A percentile compares a stretch with the other conserved stretches of the same genome.
phyloP scores from a whole-genome alignment of 257 asterid genomes.

The Jasminum sambac region DNA sequence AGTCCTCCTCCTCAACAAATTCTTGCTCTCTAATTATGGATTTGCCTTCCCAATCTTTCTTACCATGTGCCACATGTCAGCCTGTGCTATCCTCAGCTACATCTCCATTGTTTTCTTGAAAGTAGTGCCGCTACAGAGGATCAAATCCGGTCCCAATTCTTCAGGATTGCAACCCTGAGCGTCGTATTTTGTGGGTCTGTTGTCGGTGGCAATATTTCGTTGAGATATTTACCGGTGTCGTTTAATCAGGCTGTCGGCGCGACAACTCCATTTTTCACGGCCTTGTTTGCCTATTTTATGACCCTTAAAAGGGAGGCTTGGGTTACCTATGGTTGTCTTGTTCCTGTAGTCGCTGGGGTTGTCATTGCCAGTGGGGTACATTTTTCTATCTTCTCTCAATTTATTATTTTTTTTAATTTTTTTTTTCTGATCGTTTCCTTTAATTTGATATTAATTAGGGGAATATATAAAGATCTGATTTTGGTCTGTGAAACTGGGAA shows the following conservation, averaged over 20 bases:
- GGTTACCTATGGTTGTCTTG: slow-evolving; percentile 77
- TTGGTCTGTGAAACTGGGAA: neutral
- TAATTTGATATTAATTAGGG: neutral
- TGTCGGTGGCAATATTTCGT: slow-evolving; percentile 90
- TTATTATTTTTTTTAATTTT: too few species aligned
- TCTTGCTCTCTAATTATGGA: slow-evolving; percentile 80
- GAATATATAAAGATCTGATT: slow-evolving; percentile 4
- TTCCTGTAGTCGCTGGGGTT: slow-evolving; percentile 92
- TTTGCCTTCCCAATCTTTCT: slow-evolving; percentile 80
- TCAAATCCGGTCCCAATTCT: slow-evolving; percentile 79
- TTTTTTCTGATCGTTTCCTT: neutral
- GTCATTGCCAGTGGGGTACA: slow-evolving; percentile 96
- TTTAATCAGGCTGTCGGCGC: slow-evolving; percentile 98
- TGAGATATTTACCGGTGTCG: slow-evolving; percentile 75
- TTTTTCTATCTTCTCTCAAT: neutral
- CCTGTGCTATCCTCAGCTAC: slow-evolving; percentile 90
- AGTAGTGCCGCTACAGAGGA: slow-evolving; percentile 74
- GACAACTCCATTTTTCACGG: slow-evolving; percentile 94
- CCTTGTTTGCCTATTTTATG: slow-evolving; percentile 78
- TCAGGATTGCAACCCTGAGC: slow-evolving; percentile 73
- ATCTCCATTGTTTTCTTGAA: slow-evolving; percentile 71
- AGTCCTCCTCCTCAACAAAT: slow-evolving; percentile 89
- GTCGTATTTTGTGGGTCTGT: slow-evolving; percentile 89
- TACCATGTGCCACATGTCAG: slow-evolving; percentile 98
- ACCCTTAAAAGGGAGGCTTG: slow-evolving; percentile 80